Percentiles rank a stretch among this genome's conserved stretches.
Evolutionary conservation across 1,284 basidiomycete genomes (phyloP).

Genomic region (Sporisorium sorghi): DNA sequence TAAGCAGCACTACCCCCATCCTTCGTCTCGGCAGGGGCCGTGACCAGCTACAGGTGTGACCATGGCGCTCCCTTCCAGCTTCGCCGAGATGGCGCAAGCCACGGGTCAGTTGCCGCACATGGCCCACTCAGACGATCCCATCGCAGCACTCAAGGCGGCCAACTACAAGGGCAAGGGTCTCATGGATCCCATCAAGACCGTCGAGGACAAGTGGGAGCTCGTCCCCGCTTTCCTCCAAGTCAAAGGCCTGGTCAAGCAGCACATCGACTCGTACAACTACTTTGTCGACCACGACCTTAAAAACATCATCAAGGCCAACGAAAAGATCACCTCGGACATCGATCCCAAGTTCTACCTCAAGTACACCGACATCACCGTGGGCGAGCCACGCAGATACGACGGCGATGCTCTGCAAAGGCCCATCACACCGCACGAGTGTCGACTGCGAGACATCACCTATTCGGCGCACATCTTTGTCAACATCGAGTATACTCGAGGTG

Average conservation of each 20-base stretch:
- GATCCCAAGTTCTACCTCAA: conserved; percentile 97
- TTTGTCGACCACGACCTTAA: conserved; percentile 88
- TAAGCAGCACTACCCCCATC: conserved; percentile 1
- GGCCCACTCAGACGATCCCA: conserved; percentile 35
- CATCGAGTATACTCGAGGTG: conserved; percentile 93
- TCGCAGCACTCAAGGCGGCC: conserved; percentile 55
- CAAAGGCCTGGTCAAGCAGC: conserved; percentile 79
- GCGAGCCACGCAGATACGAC: conserved; percentile 82
- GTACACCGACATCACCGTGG: conserved; percentile 88
- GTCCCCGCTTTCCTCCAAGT: conserved; percentile 68
- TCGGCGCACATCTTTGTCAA: conserved; percentile 93
- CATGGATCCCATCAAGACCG: conserved; percentile 72
- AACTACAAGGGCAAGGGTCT: conserved; percentile 69
- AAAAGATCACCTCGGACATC: conserved; percentile 80
- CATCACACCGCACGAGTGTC: conserved; percentile 97
- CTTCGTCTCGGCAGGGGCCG: conserved; percentile 12
- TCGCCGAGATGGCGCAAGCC: conserved; percentile 49
- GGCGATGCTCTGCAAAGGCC: conserved; percentile 80
- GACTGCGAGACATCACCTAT: conserved; percentile 95
- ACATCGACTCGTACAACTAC: conserved; percentile 99
- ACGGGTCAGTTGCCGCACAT: conserved; percentile 22
- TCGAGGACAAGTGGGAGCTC: conserved; percentile 71
- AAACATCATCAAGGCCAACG: conserved; percentile 77
- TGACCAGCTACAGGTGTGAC: background rate
- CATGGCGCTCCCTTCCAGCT: conserved; percentile 45